Conservation (phyloP, 2,329 filamentous ascomycete genomes). For the Ophiosphaerella narmari region DNA sequence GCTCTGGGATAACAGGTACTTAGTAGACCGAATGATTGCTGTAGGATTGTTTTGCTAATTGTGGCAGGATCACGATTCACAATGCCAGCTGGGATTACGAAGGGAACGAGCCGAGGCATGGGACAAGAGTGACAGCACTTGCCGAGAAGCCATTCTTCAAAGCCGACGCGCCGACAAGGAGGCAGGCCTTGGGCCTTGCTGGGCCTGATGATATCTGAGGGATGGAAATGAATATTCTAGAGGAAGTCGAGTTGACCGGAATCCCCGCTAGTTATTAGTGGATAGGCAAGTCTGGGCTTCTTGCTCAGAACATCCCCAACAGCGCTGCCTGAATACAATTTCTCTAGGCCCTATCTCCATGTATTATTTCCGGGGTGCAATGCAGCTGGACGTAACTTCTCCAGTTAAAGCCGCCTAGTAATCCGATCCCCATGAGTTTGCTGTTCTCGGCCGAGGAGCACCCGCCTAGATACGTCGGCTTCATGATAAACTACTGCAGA, state of each 20-base stretch:
- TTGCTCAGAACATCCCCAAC: not conserved
- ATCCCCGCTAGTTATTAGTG: not conserved
- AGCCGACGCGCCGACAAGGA: constrained; percentile 65
- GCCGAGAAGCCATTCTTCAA: constrained; percentile 75
- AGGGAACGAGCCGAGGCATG: constrained; percentile 68
- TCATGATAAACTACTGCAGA: not conserved
- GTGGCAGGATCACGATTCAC: constrained; percentile 67
- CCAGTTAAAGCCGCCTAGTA: not conserved
- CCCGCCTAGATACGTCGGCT: not conserved
- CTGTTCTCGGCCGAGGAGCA: not conserved
- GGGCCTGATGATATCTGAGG: constrained; percentile 60
- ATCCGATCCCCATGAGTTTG: not conserved
- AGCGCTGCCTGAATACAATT: not conserved
- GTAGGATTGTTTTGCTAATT: no score
- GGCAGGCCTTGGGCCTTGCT: constrained; percentile 68
- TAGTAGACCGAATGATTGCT: no score
- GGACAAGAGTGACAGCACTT: constrained; percentile 71
- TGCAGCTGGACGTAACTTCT: not conserved
- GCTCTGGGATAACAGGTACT: constrained; percentile 67
- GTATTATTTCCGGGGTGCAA: not conserved
- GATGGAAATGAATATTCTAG: not conserved
- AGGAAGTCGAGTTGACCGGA: not conserved
- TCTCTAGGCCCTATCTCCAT: not conserved
- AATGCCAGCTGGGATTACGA: constrained; percentile 77
- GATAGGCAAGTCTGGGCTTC: not conserved